Percentiles rank a stretch among this genome's conserved stretches.
These are phyloP conservation scores for Hypomyces perniciosus DNA, from an alignment of 2,329 filamentous ascomycete species.

Conservation along the genomic window DNA sequence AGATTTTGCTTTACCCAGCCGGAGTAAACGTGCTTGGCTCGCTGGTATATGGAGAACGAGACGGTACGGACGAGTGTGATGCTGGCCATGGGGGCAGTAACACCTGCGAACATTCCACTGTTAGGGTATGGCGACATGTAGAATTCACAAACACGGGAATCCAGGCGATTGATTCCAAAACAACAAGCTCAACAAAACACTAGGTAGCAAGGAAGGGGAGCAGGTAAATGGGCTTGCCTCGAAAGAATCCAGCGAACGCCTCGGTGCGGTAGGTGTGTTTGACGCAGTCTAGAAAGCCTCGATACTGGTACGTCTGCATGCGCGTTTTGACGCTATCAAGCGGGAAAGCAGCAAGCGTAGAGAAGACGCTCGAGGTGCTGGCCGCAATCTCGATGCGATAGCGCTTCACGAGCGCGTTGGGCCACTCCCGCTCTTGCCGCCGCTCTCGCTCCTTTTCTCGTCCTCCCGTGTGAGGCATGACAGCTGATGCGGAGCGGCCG, in stretches of 20 bases:
- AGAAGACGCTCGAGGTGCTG: constrained; percentile 69
- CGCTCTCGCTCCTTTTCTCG: constrained; percentile 15
- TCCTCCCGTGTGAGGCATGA: constrained; percentile 23
- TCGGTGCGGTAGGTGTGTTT: constrained; percentile 69
- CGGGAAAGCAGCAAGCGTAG: constrained; percentile 75
- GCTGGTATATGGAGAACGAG: constrained; percentile 75
- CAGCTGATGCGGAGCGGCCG: constrained; percentile 25
- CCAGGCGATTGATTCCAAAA: neutral
- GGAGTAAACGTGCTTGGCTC: constrained; percentile 67
- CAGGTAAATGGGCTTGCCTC: constrained; percentile 47
- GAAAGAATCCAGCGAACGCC: constrained; percentile 70
- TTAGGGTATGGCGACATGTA: neutral
- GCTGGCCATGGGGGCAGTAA: constrained; percentile 72
- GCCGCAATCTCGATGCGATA: constrained; percentile 79
- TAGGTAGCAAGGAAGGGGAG: neutral
- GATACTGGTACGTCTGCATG: constrained; percentile 80
- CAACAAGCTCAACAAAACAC: neutral
- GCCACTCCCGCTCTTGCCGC: constrained; percentile 16
- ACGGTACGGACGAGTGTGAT: constrained; percentile 72
- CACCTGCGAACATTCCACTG: constrained; percentile 44
- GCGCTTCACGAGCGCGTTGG: constrained; percentile 56
- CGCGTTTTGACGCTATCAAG: constrained; percentile 86
- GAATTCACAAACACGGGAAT: neutral
- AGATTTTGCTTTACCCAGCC: constrained; percentile 63
- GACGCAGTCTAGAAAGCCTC: constrained; percentile 68